These are phyloP conservation scores for Globisporangium takayamanum DNA, from an alignment of 352 stramenopile species.

Conservation along the genomic window DNA sequence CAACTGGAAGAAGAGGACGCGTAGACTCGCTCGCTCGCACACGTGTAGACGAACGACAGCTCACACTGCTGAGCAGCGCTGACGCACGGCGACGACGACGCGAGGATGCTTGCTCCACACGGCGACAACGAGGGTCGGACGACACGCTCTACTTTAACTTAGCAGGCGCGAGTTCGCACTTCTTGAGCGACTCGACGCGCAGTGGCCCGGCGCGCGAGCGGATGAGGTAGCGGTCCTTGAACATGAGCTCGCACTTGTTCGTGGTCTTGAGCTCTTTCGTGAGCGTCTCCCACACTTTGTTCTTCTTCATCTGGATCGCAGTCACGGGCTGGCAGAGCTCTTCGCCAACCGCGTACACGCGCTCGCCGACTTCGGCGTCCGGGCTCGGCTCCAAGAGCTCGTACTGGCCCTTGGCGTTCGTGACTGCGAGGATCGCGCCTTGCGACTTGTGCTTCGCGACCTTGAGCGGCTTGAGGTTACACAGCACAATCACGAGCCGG, in stretches of 20 bases:
- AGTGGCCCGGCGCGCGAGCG: constrained; percentile 46
- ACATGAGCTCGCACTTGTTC: constrained; percentile 72
- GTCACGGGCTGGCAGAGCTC: constrained; percentile 65
- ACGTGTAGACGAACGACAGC: too few relatives aligned
- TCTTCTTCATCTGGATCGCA: constrained; percentile 82
- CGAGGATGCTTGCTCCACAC: too few relatives aligned
- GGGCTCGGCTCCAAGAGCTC: constrained; percentile 59
- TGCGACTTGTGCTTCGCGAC: constrained; percentile 56
- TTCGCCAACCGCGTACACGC: constrained; percentile 66
- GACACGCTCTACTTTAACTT: constrained; percentile 15
- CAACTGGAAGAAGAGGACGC: too few relatives aligned
- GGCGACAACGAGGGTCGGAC: too few relatives aligned
- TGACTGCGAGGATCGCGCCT: constrained; percentile 46
- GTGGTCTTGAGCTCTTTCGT: constrained; percentile 72
- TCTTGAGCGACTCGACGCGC: constrained; percentile 60
- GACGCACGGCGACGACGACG: not conserved
- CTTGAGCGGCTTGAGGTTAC: constrained; percentile 77
- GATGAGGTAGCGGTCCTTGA: constrained; percentile 51
- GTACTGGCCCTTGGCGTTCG: constrained; percentile 46
- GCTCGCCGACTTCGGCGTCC: constrained; percentile 62
- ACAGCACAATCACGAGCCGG: constrained; percentile 65
- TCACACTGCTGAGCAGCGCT: too few relatives aligned
- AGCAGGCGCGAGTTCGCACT: constrained; percentile 23
- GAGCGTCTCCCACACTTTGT: constrained; percentile 75
- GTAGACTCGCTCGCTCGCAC: too few relatives aligned